Percentiles rank a stretch among this genome's conserved stretches.
Evolutionary conservation across 805 yeast species (phyloP).

Genomic region (Myxozyma melibiosi): DNA sequence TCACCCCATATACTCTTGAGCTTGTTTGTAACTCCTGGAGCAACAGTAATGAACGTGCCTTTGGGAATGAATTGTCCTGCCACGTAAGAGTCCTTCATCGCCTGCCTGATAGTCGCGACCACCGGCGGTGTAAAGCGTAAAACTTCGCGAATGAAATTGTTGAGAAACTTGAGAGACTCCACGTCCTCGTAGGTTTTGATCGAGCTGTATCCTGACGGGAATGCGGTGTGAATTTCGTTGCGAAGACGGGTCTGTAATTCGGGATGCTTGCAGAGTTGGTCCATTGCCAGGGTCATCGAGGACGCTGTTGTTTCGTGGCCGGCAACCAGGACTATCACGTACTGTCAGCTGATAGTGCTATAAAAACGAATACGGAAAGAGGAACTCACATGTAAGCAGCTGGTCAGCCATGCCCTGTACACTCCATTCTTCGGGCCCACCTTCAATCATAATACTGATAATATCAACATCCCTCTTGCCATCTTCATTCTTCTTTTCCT

Average conservation of each 20-base stretch:
- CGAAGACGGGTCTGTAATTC: constrained; percentile 24
- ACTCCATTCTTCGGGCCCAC: constrained; percentile 18
- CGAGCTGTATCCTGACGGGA: constrained; percentile 17
- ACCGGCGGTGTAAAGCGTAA: constrained; percentile 27
- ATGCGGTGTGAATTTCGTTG: constrained; percentile 14
- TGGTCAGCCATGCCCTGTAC: constrained; percentile 24
- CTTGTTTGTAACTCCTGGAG: constrained; percentile 13
- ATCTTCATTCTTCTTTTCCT: not conserved
- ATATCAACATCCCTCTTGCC: constrained; percentile 17
- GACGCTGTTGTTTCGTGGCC: constrained; percentile 34
- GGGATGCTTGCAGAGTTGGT: constrained; percentile 12
- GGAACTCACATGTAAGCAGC: constrained; percentile 19
- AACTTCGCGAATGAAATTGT: constrained; percentile 25
- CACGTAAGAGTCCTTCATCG: constrained; percentile 15
- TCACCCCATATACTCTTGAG: constrained; percentile 25
- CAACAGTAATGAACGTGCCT: constrained; percentile 17
- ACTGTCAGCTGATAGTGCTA: not conserved
- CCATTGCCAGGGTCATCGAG: constrained; percentile 10
- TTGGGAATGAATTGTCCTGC: constrained; percentile 21
- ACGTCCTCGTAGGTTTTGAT: constrained; percentile 19
- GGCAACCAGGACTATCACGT: not conserved
- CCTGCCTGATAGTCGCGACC: constrained; percentile 17
- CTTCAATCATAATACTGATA: constrained; percentile 24
- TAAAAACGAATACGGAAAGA: not conserved
- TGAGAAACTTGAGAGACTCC: constrained; percentile 19